These are phyloP conservation scores for Mrakia gelida DNA, from an alignment of 768 basidiomycete species.

Conservation along the genomic window DNA sequence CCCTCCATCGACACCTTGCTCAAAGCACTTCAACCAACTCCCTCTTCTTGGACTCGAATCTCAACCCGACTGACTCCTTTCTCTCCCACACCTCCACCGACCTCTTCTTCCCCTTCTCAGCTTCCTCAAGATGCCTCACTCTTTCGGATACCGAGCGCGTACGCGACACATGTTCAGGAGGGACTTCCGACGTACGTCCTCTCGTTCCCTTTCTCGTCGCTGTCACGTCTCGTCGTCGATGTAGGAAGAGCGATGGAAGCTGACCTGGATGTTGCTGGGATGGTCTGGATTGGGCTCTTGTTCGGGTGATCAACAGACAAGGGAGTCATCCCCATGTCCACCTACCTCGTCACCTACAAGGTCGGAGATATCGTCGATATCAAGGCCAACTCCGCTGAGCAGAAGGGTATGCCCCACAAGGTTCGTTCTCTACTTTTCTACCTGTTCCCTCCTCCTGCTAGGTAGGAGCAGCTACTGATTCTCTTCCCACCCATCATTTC, in stretches of 20 bases:
- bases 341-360: conserved; percentile 85
- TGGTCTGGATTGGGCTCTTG: not conserved
- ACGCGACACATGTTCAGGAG: conserved; percentile 99
- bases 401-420: conserved; percentile 99
- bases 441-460: not conserved
- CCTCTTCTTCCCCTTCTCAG: conserved; percentile 5
- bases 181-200: conserved; percentile 83
- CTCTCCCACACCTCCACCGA: not conserved
- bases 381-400: conserved; percentile 97
- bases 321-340: conserved; percentile 84
- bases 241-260: not conserved
- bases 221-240: not conserved
- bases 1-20: not conserved
- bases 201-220: conserved; percentile 17
- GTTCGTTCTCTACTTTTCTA: conserved; percentile 51
- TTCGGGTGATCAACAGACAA: conserved; percentile 56
- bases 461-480: not conserved
- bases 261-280: conserved; percentile 11
- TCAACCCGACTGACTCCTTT: conserved; percentile 5
- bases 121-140: conserved; percentile 78
- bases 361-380: conserved; percentile 99
- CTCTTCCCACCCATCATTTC: not conserved
- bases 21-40: not conserved
- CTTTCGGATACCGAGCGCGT: conserved; percentile 99
- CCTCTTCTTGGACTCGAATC: not conserved